Base-by-base conservation (phyloP, 2,329 filamentous ascomycete species). In the Xylariaceae sp. region DNA sequence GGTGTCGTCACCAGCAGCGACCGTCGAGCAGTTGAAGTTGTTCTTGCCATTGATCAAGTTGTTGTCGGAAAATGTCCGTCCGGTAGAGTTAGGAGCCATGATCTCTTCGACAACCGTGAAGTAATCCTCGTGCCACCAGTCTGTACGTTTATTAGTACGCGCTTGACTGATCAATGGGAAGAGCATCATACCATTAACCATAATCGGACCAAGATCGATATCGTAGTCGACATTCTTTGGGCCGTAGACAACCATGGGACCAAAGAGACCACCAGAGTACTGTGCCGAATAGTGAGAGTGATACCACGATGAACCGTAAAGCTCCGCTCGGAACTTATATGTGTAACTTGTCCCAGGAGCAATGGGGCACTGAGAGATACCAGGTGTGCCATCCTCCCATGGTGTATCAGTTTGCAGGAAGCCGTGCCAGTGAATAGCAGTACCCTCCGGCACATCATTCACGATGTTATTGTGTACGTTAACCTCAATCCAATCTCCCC, bases 11-110 rank as follows among this genome's bases (percentile, higher is more conserved):
- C 56, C 60, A 0, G 56, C 39, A 0, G 47, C 46, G 0, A 67
- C 53, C 1, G 42, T 63, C 0, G 68, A 65, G 59, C 75, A 78
- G 55, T 78, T 62, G 48, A 76, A 78, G 54, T 71, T 74, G 58
- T 74, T 79, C 40, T 76, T 81, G 32, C 82, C 82, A 52, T 81
- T 79, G 61, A 83, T 81, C 28, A 82, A 61, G 48, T 79, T 81
- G 58, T 74, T 81, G 51, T 80, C 74, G 0, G 76, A 76, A 26
- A 48, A 45, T 15, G 69, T 62, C 11, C 50, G 39, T 1, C 61
- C 61, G 2, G 32, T 42, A 7, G 55, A 59, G 12, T 59, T 56
- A 1, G 71, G 67, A 0, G 57, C 50, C 57, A 79, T 68, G 30
- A 72, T 65, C 7, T 67, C 49, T 47, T 76, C 52, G 9, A 79